Evolutionary conservation across 2,329 filamentous ascomycete species (phyloP), one percentile per base, ranked within the genome.

Genomic region (Microdochium paspali): DNA sequence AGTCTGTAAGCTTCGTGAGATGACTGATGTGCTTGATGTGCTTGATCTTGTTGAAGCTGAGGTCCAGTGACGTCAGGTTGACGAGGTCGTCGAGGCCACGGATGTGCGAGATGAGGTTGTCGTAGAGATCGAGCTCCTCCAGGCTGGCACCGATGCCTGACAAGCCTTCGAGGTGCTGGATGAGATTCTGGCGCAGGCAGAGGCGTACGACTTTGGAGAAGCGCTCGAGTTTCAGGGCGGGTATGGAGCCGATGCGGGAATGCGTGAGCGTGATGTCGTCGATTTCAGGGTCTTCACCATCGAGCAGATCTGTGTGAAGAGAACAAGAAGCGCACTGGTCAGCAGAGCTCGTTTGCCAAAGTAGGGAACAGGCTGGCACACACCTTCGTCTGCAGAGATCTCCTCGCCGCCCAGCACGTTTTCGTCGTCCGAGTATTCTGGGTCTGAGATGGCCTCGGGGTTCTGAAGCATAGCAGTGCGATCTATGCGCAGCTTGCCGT

Each of bases 1-100:
- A 64, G 56, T 97, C 89, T 52, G 77, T 85, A 49, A 97, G 76
- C 47, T 89, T 77, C 21, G 71, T 84, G 50, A 98, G 71, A 58
- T 91, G 85, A 49, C 77, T 77, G 54, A 97, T 71, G 58, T 91
- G 82, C 67, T 95, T 95, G 71, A 98, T 95, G 67, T 96, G 90
- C 66, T 95, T 96, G 71, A 98, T 91, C 73, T 97, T 97, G 74
- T 98, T 98, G 79, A 96, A 98, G 65, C 87, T 94, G 46, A 98
- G 75, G 63, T 98, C 93, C 47, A 98, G 79, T 48, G 73, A 85
- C 5, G 79, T 88, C 47, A 98, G 77, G 51, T 86, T 76, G 12
- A 76, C 80, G 49, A 96, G 79, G 43, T 80, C 73, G 47, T 96
- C 90, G 43, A 98, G 76, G 25, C 87, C 87, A 54, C 84, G 83